Conservation (phyloP, 2,329 filamentous ascomycete species). For the Rhynchosporium agropyri region DNA sequence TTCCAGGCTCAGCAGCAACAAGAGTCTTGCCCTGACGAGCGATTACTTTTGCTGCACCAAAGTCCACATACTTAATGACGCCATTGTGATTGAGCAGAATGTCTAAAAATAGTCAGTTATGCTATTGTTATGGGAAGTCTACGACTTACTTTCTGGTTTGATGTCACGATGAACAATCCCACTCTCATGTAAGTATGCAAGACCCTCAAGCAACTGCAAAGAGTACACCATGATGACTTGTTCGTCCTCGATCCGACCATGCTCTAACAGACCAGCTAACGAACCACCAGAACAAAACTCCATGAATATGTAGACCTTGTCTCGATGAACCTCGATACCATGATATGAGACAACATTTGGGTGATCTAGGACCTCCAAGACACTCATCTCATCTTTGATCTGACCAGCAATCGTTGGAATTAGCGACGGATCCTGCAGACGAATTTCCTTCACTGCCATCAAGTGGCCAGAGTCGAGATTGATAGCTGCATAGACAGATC, state of each 20-base stretch:
- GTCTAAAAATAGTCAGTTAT: conserved; percentile 53
- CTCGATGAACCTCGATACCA: conserved; percentile 95
- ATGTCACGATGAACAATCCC: conserved; percentile 95
- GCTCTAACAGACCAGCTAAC: conserved; percentile 84
- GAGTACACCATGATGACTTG: conserved; percentile 97
- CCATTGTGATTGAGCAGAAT: conserved; percentile 96
- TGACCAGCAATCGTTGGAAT: conserved; percentile 93
- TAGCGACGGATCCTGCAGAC: conserved; percentile 92
- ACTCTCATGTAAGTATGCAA: conserved; percentile 90
- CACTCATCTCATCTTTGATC: conserved; percentile 96
- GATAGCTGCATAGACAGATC: conserved; percentile 95
- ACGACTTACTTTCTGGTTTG: conserved; percentile 87
- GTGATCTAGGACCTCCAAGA: conserved; percentile 92
- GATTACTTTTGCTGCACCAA: conserved; percentile 96
- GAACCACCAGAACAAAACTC: conserved; percentile 97
- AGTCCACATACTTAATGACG: conserved; percentile 99
- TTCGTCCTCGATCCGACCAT: conserved; percentile 96
- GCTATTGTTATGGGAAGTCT: background rate
- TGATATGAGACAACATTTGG: conserved; percentile 98
- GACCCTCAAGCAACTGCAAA: conserved; percentile 87
- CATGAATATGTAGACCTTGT: conserved; percentile 99
- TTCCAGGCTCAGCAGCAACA: conserved; percentile 56
- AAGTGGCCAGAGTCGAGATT: conserved; percentile 94
- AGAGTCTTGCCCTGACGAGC: conserved; percentile 90
- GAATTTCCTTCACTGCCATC: conserved; percentile 99